Conservation (phyloP, 169 alveolate species). For the Plasmodium falciparum region DNA sequence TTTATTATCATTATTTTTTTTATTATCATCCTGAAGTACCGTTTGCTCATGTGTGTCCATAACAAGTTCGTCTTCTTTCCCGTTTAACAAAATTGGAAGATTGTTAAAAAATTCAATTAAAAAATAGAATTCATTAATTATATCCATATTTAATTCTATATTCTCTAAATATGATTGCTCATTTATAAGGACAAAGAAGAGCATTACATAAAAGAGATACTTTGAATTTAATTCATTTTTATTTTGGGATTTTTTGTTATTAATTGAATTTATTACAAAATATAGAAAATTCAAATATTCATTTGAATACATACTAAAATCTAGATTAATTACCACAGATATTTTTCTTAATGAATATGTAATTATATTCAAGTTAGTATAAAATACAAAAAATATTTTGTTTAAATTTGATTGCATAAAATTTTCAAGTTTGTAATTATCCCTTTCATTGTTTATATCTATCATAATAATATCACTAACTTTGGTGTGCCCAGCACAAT, state of each 20-base stretch:
- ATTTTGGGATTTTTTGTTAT: not conserved
- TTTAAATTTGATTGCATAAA: not conserved
- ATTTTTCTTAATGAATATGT: not conserved
- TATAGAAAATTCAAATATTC: slow-evolving; percentile 20
- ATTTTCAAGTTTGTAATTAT: slow-evolving; percentile 1
- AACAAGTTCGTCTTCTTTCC: not conserved
- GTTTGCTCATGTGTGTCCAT: not conserved
- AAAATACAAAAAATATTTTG: slow-evolving; percentile 36
- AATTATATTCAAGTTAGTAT: slow-evolving; percentile 3
- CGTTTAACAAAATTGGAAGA: not conserved
- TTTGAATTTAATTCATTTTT: slow-evolving; percentile 9
- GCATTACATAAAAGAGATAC: slow-evolving; percentile 11
- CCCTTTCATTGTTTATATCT: slow-evolving; percentile 14
- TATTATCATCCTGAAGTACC: too few species aligned
- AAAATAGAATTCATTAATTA: slow-evolving; percentile 12
- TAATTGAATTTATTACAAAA: not conserved
- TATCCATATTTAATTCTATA: slow-evolving; percentile 5
- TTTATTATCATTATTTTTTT: too few species aligned
- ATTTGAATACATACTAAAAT: slow-evolving; percentile 14
- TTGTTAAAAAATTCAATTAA: slow-evolving; percentile 17
- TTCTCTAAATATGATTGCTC: slow-evolving; percentile 28
- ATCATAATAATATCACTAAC: slow-evolving; percentile 17
- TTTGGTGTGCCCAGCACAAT: not conserved
- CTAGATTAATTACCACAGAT: slow-evolving; percentile 19
- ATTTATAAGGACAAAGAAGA: slow-evolving; percentile 36